Percentiles rank a stretch among this genome's conserved stretches.
Evolutionary conservation across 768 basidiomycete genomes (phyloP).

Genomic region (Leccinum subtestaceum): DNA sequence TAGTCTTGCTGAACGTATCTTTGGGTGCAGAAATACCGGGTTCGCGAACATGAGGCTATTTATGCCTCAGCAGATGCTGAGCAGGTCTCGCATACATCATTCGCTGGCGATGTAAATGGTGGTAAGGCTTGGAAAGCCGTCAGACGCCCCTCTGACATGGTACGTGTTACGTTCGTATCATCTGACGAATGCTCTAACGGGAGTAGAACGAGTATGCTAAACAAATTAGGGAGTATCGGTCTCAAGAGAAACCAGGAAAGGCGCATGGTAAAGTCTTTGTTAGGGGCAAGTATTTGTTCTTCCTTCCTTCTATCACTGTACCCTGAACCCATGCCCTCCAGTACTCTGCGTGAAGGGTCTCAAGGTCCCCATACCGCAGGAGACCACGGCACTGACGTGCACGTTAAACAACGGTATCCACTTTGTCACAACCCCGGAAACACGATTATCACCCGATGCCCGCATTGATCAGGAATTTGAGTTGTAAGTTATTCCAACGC

Average conservation of each 20-base stretch:
- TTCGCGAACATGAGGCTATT: slow-evolving; percentile 78
- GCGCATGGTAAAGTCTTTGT: slow-evolving; percentile 93
- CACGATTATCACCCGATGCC: slow-evolving; percentile 52
- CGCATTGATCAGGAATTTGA: slow-evolving; percentile 89
- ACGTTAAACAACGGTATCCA: slow-evolving; percentile 97
- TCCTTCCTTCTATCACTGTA: neutral
- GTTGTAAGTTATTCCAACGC: slow-evolving; percentile 50
- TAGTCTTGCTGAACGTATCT: slow-evolving; percentile 3
- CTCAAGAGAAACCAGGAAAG: slow-evolving; percentile 75
- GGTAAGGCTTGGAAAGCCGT: slow-evolving; percentile 86
- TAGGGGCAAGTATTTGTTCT: slow-evolving; percentile 53
- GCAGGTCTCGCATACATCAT: slow-evolving; percentile 64
- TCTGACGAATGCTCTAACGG: neutral
- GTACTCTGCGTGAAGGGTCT: slow-evolving; percentile 76
- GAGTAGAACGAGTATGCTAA: slow-evolving; percentile 91
- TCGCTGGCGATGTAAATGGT: slow-evolving; percentile 78
- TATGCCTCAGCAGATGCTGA: slow-evolving; percentile 77
- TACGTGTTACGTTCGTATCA: slow-evolving; percentile 34
- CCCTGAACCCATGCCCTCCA: slow-evolving; percentile 28
- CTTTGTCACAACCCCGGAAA: slow-evolving; percentile 87
- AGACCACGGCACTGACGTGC: slow-evolving; percentile 73
- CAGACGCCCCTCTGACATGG: slow-evolving; percentile 92
- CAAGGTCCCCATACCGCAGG: slow-evolving; percentile 73
- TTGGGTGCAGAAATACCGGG: slow-evolving; percentile 64
- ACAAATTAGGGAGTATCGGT: slow-evolving; percentile 78